Evolutionary conservation across 177 flowering plant species (phyloP), one percentile per base, ranked within the genome.

Genomic region (Vitis hybrid): DNA sequence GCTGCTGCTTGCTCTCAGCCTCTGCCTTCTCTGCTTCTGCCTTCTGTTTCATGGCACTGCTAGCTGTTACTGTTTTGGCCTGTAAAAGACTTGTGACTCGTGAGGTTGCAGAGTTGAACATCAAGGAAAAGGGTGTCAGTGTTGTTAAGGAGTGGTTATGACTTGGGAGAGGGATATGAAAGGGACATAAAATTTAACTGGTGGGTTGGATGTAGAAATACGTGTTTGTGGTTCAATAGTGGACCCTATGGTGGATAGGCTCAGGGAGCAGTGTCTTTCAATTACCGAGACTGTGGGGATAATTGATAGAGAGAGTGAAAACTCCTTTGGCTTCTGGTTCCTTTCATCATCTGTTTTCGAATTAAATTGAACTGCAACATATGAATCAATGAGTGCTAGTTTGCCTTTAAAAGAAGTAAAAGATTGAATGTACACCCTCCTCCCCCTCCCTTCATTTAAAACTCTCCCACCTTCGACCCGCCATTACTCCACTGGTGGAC

Each of bases 211-310:
- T 51, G 12, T 54, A 58, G 61, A 21, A 58, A 41, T 41, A 41
- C 46, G 61, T 18, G 13, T 58, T 6, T 8, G 27, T 58, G 61
- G 27, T 18, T 21, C 11, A 58, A 58, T 9, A 11, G 61, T 21
- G 1, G 30, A 1, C 61, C 61, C 41, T 54, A 13, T 15, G 17
- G 18, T 14, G 9, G 57, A 54, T 54, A 54, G 57, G 57, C 18
- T 14, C 18, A 54, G 57, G 2, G 46, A 15, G 57, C 68, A 41
- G 65, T 72, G 54, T 53, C 70, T 61, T 60, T 66, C 61, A 72
- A 66, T 72, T 72, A 53, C 75, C 75, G 67, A 72, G 70, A 53
- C 41, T 35, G 61, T 51, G 59, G 75, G 74, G 74, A 21, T 64
- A 18, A 11, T 20, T 58, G 61, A 58, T 58, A 58, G 61, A 58